A percentile compares a stretch with the other conserved stretches of the same genome.
Evolutionary conservation across 2,329 filamentous ascomycete genomes (phyloP).

Genomic region (Macrophomina tecta): DNA sequence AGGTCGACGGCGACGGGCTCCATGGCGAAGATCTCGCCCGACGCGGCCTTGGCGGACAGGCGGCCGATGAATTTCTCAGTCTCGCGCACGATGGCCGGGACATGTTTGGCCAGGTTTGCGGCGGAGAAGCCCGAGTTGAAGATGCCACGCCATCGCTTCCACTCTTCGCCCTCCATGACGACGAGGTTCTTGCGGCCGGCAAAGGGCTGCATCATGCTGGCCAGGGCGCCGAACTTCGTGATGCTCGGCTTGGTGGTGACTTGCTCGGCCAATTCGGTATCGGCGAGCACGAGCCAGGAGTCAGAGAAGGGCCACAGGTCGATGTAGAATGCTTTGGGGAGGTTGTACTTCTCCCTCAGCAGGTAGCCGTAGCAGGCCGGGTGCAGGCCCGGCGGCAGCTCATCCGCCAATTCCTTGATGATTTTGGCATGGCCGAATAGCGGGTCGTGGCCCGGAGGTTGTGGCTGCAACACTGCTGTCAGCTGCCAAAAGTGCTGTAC

Average conservation of each 20-base stretch:
- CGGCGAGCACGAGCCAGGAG: background rate
- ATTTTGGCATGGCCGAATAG: conserved; percentile 13
- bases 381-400: conserved; percentile 17
- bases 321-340: conserved; percentile 18
- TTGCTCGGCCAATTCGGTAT: conserved; percentile 8
- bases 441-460: conserved; percentile 3
- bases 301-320: conserved; percentile 24
- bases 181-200: conserved; percentile 9
- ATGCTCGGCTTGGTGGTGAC: conserved; percentile 6
- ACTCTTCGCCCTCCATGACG: conserved; percentile 32
- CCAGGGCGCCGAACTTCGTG: background rate
- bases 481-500: background rate
- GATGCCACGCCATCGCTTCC: conserved; percentile 35
- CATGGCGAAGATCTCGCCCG: conserved; percentile 15
- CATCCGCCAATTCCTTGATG: background rate
- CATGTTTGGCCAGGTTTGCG: conserved; percentile 33
- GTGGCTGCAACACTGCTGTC: background rate
- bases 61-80: conserved; percentile 29
- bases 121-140: conserved; percentile 36
- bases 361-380: conserved; percentile 5
- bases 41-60: conserved; percentile 9
- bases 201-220: conserved; percentile 10
- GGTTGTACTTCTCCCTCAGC: conserved; percentile 13
- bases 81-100: conserved; percentile 35
- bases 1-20: conserved; percentile 18